Evolutionary conservation across 2,329 filamentous ascomycete genomes (phyloP).

Genomic region (Cordyceps cateniannulata): DNA sequence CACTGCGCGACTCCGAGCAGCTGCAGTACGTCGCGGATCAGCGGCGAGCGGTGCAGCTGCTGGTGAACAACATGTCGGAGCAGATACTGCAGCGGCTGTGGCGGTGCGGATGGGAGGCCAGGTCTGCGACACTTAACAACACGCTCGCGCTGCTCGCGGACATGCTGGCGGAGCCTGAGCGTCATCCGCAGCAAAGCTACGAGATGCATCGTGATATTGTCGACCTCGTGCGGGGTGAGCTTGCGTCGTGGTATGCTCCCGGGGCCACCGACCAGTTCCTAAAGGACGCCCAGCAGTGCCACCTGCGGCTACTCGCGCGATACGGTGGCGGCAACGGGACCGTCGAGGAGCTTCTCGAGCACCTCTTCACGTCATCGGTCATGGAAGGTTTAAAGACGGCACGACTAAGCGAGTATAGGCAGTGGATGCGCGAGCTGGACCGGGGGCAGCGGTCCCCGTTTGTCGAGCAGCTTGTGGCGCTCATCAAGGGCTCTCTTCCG

Average conservation of each 20-base stretch:
- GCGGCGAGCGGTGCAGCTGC: neutral
- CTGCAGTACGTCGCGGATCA: neutral
- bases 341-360: slow-evolving; percentile 10
- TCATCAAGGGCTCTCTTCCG: neutral
- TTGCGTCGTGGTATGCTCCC: neutral
- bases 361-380: slow-evolving; percentile 7
- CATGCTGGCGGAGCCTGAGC: neutral
- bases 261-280: neutral
- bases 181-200: neutral
- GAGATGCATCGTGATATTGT: slow-evolving; percentile 7
- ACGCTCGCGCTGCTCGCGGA: slow-evolving; percentile 4
- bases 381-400: slow-evolving; percentile 1
- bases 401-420: neutral
- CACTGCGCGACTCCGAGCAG: neutral
- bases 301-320: slow-evolving; percentile 6
- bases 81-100: neutral
- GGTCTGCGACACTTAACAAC: neutral
- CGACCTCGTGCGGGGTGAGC: neutral
- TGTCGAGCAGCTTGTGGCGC: neutral
- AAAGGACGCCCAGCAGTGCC: neutral
- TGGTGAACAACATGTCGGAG: neutral
- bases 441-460: neutral
- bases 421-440: neutral
- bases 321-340: neutral
- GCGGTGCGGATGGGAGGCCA: neutral